phyloP scores from a whole-genome alignment of 805 yeast genomes.

The Yarrowia hollandica region DNA sequence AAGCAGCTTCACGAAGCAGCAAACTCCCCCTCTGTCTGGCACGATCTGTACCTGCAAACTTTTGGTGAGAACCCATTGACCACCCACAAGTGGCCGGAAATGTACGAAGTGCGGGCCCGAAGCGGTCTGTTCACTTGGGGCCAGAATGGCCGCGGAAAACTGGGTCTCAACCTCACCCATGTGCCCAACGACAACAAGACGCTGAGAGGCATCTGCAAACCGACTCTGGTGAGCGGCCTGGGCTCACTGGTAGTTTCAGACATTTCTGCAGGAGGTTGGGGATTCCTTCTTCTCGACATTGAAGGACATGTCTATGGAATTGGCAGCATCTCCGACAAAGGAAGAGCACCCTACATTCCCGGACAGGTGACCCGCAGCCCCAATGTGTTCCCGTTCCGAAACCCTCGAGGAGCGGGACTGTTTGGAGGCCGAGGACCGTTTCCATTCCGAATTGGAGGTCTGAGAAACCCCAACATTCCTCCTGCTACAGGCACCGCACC shows the following conservation, averaged over 20 bases:
- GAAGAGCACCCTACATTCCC: conserved; percentile 10
- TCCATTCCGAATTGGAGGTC: conserved; percentile 1
- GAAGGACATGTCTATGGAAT: conserved; percentile 58
- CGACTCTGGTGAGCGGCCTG: conserved; percentile 45
- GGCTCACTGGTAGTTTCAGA: conserved; percentile 46
- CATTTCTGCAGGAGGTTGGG: conserved; percentile 64
- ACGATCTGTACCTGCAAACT: conserved; percentile 46
- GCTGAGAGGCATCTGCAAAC: conserved; percentile 43
- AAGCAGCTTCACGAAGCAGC: conserved; percentile 43
- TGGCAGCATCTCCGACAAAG: conserved; percentile 43
- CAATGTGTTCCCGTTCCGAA: background rate
- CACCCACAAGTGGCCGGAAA: conserved; percentile 51
- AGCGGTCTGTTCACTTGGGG: conserved; percentile 58
- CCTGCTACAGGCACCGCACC: conserved; percentile 1
- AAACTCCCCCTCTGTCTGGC: conserved; percentile 49
- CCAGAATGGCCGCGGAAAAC: conserved; percentile 39
- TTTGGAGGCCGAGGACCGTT: conserved; percentile 16
- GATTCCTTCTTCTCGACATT: conserved; percentile 57
- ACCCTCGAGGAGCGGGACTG: conserved; percentile 3
- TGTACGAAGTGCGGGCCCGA: conserved; percentile 46
- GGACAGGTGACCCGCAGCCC: background rate
- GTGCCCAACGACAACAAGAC: conserved; percentile 30
- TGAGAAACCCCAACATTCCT: background rate
- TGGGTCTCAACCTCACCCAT: conserved; percentile 32
- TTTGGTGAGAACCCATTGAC: conserved; percentile 50